A percentile compares a stretch with the other conserved stretches of the same genome.
phyloP scores from a whole-genome alignment of 2,329 filamentous ascomycete species.

The Fusarium sp. region DNA sequence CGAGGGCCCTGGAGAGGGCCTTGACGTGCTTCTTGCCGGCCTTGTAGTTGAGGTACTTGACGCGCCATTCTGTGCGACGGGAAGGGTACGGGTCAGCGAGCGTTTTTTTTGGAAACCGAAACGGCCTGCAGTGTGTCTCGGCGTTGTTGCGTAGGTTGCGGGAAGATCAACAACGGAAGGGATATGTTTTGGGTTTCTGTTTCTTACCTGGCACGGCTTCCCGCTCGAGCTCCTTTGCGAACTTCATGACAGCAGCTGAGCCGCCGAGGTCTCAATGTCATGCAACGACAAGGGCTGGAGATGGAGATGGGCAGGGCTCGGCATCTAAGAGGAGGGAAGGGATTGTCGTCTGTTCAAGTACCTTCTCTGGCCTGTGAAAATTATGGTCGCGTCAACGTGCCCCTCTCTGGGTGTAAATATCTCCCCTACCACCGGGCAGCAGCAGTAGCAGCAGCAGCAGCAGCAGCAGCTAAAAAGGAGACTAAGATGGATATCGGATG shows the following conservation, averaged over 20 bases:
- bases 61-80: constrained; percentile 74
- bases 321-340: constrained; percentile 28
- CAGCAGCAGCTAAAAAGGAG: background rate
- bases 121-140: background rate
- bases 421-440: background rate
- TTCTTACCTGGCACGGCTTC: constrained; percentile 79
- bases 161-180: constrained; percentile 1
- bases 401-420: constrained; percentile 23
- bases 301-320: constrained; percentile 20
- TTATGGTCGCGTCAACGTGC: constrained; percentile 29
- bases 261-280: constrained; percentile 9
- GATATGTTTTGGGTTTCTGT: constrained; percentile 5
- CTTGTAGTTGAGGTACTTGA: constrained; percentile 96
- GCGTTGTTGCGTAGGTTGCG: background rate
- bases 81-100: constrained; percentile 11
- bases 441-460: background rate
- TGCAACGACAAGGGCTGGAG: constrained; percentile 21
- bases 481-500: background rate
- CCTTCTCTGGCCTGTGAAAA: constrained; percentile 2
- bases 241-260: constrained; percentile 61
- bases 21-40: constrained; percentile 95
- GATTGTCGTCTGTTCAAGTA: background rate
- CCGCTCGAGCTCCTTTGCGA: constrained; percentile 80
- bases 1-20: constrained; percentile 75
- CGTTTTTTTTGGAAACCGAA: background rate